Evolutionary conservation across 2,329 filamentous ascomycete species (phyloP), one percentile per base, ranked within the genome.

Genomic region (Trichoderma breve): DNA sequence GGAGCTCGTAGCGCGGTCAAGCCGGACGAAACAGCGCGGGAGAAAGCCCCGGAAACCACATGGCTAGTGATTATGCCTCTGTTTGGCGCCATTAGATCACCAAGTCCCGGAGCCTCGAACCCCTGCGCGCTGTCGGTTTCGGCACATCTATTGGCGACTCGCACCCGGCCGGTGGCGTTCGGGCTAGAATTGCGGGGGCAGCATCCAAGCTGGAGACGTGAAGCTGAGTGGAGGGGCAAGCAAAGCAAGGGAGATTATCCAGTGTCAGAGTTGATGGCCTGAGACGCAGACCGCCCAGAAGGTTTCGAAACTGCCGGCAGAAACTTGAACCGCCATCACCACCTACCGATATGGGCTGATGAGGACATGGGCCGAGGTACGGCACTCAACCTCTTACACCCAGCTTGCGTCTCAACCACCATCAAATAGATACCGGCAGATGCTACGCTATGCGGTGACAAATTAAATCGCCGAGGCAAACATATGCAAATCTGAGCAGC

Each of bases 101-200:
- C 34, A 34, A 60, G 24, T 28, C 47, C 43, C 34, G 30, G 47
- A 64, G 18, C 32, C 28, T 34, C 66, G 34, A 28, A 32, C 34
- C 57, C 66, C 30, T 70, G 66, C 39, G 30, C 9, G 15, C 15
- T n/a, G 12, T 58, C 55, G 36, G 57, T 43, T 51, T 70, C 66
- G 66, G 66, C 66, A 43, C 39, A 51, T 26, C 43, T 30, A 70
- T 62, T 70, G 66, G 66, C 57, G 55, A 61, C 7, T 60, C 21
- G 15, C 57, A 61, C 66, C 39, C 14, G 28, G 24, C 66, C 14
- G n/a, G 66, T 61, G 66, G 57, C 66, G 57, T 61, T 61, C 66
- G 57, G 58, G 53, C 51, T 34, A 57, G 57, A 51, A 70, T 51
- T 62, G 66, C 57, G 66, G 66, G 66, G n/a, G 47, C 11, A 7